Evolutionary conservation across 2,329 filamentous ascomycete genomes (phyloP).

Genomic region (Pseudocercospora vitis): DNA sequence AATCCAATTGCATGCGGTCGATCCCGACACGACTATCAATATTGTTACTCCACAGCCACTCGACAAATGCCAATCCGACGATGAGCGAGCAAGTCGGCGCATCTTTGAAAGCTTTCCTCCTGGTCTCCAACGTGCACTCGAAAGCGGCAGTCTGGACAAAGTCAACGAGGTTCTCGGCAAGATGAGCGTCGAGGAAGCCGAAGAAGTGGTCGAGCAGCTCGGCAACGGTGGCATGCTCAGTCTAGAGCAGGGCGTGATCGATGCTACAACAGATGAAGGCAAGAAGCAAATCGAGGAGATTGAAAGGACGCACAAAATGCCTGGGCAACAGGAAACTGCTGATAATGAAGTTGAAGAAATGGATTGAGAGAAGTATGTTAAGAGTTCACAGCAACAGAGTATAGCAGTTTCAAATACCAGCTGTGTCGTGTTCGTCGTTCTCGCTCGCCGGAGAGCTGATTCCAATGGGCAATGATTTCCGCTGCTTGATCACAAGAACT

Average conservation of each 20-base stretch:
- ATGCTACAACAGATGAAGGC: slow-evolving; percentile 62
- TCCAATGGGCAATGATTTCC: too few relatives aligned
- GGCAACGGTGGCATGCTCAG: slow-evolving; percentile 85
- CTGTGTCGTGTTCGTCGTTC: too few relatives aligned
- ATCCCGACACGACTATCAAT: slow-evolving; percentile 80
- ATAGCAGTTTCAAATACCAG: too few relatives aligned
- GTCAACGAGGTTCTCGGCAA: slow-evolving; percentile 85
- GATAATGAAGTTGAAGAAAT: not conserved
- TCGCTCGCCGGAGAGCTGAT: too few relatives aligned
- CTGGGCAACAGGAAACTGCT: slow-evolving; percentile 31
- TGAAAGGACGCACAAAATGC: slow-evolving; percentile 73
- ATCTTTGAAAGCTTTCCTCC: slow-evolving; percentile 84
- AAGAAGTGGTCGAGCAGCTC: slow-evolving; percentile 77
- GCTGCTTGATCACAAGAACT: too few relatives aligned
- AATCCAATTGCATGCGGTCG: slow-evolving; percentile 92
- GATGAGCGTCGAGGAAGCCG: slow-evolving; percentile 85
- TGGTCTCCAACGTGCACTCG: slow-evolving; percentile 76
- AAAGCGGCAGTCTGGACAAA: slow-evolving; percentile 84
- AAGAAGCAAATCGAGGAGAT: slow-evolving; percentile 40
- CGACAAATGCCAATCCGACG: slow-evolving; percentile 63
- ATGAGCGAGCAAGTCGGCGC: slow-evolving; percentile 62
- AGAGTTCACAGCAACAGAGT: too few relatives aligned
- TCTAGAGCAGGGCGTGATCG: slow-evolving; percentile 89
- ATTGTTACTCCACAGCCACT: slow-evolving; percentile 86
- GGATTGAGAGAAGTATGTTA: not conserved